Evolutionary conservation across 352 stramenopile genomes (phyloP).

Genomic region (Globisporangium nodosum): DNA sequence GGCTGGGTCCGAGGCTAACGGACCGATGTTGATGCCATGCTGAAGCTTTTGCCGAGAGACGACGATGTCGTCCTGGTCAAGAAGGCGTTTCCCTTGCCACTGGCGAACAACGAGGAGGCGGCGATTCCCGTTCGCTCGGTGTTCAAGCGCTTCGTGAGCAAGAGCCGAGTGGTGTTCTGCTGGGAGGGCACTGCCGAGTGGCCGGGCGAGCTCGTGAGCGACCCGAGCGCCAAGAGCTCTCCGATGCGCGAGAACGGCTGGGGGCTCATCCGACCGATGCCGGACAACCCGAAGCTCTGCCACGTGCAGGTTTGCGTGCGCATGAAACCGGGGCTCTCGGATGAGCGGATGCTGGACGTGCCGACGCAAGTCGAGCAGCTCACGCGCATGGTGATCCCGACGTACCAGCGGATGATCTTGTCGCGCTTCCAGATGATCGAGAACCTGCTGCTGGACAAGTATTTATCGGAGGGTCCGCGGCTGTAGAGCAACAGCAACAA

Average conservation of each 20-base stretch:
- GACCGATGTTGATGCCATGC: background rate
- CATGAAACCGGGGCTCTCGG: conserved; percentile 5
- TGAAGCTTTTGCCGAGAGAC: conserved; percentile 1
- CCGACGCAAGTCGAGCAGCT: conserved; percentile 3
- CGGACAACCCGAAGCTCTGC: background rate
- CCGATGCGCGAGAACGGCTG: conserved; percentile 9
- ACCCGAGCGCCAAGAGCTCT: background rate
- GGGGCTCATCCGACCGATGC: conserved; percentile 8
- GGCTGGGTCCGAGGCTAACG: background rate
- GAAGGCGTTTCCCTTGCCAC: conserved; percentile 2
- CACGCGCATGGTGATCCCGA: conserved; percentile 7
- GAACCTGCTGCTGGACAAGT: conserved; percentile 13
- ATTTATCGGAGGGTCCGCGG: background rate
- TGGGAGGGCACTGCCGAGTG: conserved; percentile 11
- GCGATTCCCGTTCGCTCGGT: conserved; percentile 1
- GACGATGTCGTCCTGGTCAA: conserved; percentile 10
- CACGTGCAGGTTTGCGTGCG: conserved; percentile 7
- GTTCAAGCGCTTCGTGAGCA: conserved; percentile 11
- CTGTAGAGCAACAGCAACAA: too few relatives aligned
- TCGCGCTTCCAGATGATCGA: conserved; percentile 14
- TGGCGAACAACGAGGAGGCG: conserved; percentile 1
- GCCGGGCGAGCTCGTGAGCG: background rate
- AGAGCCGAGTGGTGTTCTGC: conserved; percentile 7
- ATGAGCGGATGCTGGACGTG: conserved; percentile 6
- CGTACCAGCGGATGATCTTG: conserved; percentile 4